A percentile compares a stretch with the other conserved stretches of the same genome.
These are phyloP conservation scores for Aspergillus thermomutatus DNA, from an alignment of 2,329 filamentous ascomycete genomes.

Conservation along the genomic window DNA sequence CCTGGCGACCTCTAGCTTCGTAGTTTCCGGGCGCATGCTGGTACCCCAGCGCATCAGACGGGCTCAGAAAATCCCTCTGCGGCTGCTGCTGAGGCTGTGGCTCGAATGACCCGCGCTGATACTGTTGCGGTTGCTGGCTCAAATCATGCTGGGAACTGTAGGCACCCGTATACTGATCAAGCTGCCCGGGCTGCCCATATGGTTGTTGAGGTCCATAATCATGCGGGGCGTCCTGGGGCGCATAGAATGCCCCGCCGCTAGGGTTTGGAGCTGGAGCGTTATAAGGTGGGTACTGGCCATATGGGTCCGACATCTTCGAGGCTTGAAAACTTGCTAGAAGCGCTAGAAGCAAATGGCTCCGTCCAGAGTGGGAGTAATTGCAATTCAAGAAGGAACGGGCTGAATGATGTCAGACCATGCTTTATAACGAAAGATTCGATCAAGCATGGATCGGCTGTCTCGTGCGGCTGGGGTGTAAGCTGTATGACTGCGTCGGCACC, in stretches of 20 bases:
- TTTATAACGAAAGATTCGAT: not conserved
- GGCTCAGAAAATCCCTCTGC: constrained; percentile 3
- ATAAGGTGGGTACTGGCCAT: constrained; percentile 40
- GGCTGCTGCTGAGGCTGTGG: constrained; percentile 6
- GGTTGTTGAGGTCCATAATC: constrained; percentile 24
- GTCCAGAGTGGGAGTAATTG: not conserved
- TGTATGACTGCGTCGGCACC: constrained; percentile 14
- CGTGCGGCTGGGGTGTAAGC: not conserved
- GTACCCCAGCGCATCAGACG: constrained; percentile 1
- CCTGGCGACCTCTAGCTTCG: constrained; percentile 1
- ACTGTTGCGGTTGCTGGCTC: constrained; percentile 3
- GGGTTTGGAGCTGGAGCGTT: constrained; percentile 21
- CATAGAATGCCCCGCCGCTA: constrained; percentile 18
- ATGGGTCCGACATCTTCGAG: constrained; percentile 51
- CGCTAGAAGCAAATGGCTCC: not conserved
- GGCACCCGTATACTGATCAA: not conserved
- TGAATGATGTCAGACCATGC: not conserved
- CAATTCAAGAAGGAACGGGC: not conserved
- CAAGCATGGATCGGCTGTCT: constrained; percentile 7
- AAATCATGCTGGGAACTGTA: constrained; percentile 10
- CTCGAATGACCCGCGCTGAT: not conserved
- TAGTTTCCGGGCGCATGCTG: constrained; percentile 6
- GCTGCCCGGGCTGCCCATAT: not conserved
- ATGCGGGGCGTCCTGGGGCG: constrained; percentile 18
- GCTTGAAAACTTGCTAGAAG: not conserved